Base-by-base conservation (phyloP, 2,329 filamentous ascomycete species). In the Ophiostoma sp. region DNA sequence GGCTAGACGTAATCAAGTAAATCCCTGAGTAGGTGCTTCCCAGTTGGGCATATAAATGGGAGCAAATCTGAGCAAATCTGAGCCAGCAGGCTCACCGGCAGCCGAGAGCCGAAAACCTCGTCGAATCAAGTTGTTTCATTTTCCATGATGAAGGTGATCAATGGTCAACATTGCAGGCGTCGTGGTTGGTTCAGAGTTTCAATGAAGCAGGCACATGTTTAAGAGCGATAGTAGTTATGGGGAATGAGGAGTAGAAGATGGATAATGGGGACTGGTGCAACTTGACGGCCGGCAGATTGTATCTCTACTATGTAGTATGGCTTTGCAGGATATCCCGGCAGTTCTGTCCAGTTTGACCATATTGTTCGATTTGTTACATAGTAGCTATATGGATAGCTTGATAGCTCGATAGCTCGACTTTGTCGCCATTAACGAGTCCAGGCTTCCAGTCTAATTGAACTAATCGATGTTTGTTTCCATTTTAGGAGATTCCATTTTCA, bases 391-490 rank as follows among this genome's bases (percentile, higher is more conserved):
- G 15, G 41, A 44, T 48, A 20, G 44, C 44, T 48, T 17, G 44
- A 48, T 48, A n/a, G 44, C 44, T 48, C 8, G 44, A 48, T 41
- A 41, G 39, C 44, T n/a, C 20, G 44, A 48, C 17, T 17, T 17
- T 48, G 44, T 48, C 44, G 17, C 3, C 20, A 31, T 48, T 17
- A 48, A 48, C 44, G 17, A 48, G 44, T 48, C 20, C 44, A 48
- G n/a, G 44, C 44, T 48, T 48, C 15, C n/a, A 57, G 52, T 57
- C 11, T 27, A 57, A 8, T 57, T 15, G 10, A 31, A 15, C 52
- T 57, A 27, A 57, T 23, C 52, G 52, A 23, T 23, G 52, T 57
- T 57, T 57, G 52, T 57, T 57, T 57, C 52, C 52, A 57, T 4
- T 4, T 15, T 52, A 17, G 17, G 48, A n/a, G 48, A 52, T n/a